Evolutionary conservation across 768 basidiomycete genomes (phyloP).

Genomic region (Amanita muscaria): DNA sequence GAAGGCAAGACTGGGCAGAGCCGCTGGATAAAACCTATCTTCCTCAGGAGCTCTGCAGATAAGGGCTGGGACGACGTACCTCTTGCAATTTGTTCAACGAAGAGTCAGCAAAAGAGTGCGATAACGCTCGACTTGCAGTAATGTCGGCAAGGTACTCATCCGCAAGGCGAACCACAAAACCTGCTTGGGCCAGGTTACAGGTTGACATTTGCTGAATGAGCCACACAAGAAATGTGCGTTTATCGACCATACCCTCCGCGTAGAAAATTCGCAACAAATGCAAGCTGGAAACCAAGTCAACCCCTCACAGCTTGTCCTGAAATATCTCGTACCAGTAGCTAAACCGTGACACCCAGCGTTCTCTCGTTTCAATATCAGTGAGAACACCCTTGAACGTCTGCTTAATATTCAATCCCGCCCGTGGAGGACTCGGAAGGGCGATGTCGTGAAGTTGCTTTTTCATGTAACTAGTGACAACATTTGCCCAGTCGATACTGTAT

Average conservation of each 20-base stretch:
- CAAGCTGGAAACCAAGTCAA: conserved; percentile 34
- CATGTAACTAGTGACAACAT: conserved; percentile 69
- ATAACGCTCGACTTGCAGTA: conserved; percentile 54
- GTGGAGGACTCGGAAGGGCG: conserved; percentile 68
- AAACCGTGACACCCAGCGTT: conserved; percentile 73
- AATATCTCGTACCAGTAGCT: conserved; percentile 52
- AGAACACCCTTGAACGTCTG: conserved; percentile 78
- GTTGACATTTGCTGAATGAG: conserved; percentile 67
- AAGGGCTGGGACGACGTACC: conserved; percentile 26
- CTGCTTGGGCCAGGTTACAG: conserved; percentile 76
- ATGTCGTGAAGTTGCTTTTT: conserved; percentile 80
- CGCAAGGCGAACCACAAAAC: conserved; percentile 64
- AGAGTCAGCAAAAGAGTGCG: conserved; percentile 63
- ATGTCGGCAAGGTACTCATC: conserved; percentile 77
- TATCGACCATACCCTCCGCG: conserved; percentile 73
- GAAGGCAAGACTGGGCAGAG: conserved; percentile 47
- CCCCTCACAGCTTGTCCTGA: background rate
- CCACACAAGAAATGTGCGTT: conserved; percentile 69
- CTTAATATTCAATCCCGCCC: conserved; percentile 72
- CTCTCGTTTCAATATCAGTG: conserved; percentile 58
- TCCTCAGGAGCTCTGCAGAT: background rate
- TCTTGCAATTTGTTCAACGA: conserved; percentile 60
- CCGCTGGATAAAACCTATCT: conserved; percentile 41
- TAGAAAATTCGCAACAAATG: conserved; percentile 70
- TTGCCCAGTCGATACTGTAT: conserved; percentile 83